Conservation (phyloP, 176 grass and related monocot genomes). For the Leersia perrieri region DNA sequence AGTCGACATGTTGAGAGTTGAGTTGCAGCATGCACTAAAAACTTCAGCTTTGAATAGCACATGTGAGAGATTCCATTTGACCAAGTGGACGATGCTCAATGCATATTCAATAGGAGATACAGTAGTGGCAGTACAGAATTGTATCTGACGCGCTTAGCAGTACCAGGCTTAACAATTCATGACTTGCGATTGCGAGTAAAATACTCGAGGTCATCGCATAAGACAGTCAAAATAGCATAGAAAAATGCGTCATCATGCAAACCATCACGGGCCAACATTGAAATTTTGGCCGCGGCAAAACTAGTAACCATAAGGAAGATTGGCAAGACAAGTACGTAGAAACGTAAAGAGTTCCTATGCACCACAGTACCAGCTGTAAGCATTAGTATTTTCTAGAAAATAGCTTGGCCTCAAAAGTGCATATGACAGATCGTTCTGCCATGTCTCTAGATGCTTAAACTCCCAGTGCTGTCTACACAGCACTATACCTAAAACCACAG, state of each 20-base stretch:
- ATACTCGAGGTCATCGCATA: neutral
- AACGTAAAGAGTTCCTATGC: neutral
- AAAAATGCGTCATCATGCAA: neutral
- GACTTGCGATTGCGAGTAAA: neutral
- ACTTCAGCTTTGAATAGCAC: neutral
- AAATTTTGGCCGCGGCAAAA: neutral
- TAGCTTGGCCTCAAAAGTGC: neutral
- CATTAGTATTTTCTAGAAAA: neutral
- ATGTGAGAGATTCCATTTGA: constrained; percentile 20
- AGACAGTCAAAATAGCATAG: neutral
- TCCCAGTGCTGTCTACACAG: neutral
- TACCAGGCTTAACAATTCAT: neutral
- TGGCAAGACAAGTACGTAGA: neutral
- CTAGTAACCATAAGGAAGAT: neutral
- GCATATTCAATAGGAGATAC: neutral
- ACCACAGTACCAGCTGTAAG: constrained; percentile 3
- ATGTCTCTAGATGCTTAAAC: constrained; percentile 13
- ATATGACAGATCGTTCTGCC: neutral
- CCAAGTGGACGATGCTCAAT: neutral
- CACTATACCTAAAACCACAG: neutral
- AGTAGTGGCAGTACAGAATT: no score
- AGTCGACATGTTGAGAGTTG: no score
- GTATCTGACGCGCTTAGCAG: no score
- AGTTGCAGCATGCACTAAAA: neutral
- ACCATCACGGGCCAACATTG: neutral